phyloP scores from a whole-genome alignment of 2,329 filamentous ascomycete species.

The Zymoseptoria brevis region DNA sequence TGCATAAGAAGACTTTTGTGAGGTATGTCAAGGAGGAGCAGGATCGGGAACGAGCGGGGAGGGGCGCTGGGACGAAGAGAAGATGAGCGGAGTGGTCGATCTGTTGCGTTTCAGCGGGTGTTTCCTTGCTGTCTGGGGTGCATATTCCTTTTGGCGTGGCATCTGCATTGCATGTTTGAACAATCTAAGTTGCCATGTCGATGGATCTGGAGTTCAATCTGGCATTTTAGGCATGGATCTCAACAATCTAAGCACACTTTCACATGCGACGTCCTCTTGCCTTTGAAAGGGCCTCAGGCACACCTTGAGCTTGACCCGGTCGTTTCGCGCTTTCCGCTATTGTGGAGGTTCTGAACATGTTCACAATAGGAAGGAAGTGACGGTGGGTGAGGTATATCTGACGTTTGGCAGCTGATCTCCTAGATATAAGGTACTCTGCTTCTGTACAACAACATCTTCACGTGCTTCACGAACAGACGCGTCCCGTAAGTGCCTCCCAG shows the following conservation, averaged over 20 bases:
- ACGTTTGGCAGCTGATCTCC: not conserved
- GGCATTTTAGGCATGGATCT: not conserved
- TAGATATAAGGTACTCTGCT: not conserved
- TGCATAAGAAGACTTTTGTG: conserved; percentile 95
- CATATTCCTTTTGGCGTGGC: not conserved
- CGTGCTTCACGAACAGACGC: not conserved
- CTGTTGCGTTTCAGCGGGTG: conserved; percentile 2
- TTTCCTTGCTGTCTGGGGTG: not conserved
- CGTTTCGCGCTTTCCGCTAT: not conserved
- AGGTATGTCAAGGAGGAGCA: conserved; percentile 85
- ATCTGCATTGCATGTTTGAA: not conserved
- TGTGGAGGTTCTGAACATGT: not conserved
- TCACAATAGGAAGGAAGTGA: not conserved
- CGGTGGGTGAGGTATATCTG: not conserved
- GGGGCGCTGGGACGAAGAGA: conserved; percentile 4
- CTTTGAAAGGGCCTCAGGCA: not conserved
- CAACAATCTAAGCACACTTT: not conserved
- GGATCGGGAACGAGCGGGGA: conserved; percentile 33
- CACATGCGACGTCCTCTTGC: not conserved
- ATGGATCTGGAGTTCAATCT: no score
- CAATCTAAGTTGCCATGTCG: not conserved
- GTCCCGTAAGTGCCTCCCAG: not conserved
- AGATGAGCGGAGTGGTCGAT: not conserved
- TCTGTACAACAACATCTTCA: not conserved
- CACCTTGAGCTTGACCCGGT: not conserved